Percentiles rank a stretch among this genome's conserved stretches.
phyloP scores from a whole-genome alignment of 169 alveolate species.

The Plasmodium gonderi region DNA sequence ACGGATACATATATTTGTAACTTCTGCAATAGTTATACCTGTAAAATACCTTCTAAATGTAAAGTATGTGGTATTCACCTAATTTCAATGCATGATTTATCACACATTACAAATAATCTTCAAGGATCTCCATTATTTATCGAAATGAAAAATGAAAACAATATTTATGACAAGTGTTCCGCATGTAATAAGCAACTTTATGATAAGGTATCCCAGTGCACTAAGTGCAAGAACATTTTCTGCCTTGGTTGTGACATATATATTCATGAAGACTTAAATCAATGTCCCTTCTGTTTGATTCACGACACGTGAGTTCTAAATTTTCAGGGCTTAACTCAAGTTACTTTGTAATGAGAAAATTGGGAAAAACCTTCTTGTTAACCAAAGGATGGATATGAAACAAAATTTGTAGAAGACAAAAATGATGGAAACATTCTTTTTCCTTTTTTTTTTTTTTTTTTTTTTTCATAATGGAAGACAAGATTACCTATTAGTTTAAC shows the following conservation, averaged over 20 bases:
- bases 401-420: too few relatives aligned
- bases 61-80: conserved; percentile 75
- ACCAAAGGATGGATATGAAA: too few relatives aligned
- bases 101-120: conserved; percentile 43
- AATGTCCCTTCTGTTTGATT: conserved; percentile 83
- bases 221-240: conserved; percentile 75
- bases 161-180: conserved; percentile 25
- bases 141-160: conserved; percentile 64
- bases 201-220: conserved; percentile 77
- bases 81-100: conserved; percentile 52
- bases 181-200: conserved; percentile 73
- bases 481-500: too few relatives aligned
- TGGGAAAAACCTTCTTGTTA: neutral
- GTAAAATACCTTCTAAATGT: conserved; percentile 84
- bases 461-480: too few relatives aligned
- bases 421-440: too few relatives aligned
- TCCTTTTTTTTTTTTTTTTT: too few relatives aligned
- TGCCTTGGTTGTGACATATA: conserved; percentile 78
- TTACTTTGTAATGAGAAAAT: neutral
- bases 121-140: conserved; percentile 55
- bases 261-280: conserved; percentile 83
- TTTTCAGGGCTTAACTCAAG: neutral
- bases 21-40: conserved; percentile 82
- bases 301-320: neutral
- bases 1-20: conserved; percentile 83